phyloP scores from a whole-genome alignment of 2,329 filamentous ascomycete species.

The Colletotrichum tanaceti region DNA sequence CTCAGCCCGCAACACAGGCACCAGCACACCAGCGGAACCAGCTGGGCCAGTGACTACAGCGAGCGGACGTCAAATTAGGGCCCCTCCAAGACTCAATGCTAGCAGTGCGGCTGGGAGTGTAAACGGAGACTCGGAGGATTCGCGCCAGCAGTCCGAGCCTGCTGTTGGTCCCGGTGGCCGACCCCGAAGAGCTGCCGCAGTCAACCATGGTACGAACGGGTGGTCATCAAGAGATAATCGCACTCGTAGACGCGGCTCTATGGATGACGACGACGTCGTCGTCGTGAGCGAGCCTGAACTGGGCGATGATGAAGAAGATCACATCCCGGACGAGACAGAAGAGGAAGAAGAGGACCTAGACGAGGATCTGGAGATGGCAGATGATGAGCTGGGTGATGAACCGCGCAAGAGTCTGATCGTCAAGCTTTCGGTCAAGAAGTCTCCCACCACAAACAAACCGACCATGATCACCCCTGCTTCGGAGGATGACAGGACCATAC shows the following conservation, averaged over 20 bases:
- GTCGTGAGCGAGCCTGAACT: slow-evolving; percentile 80
- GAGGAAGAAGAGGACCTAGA: slow-evolving; percentile 70
- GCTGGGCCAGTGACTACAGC: slow-evolving; percentile 75
- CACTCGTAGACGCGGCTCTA: slow-evolving; percentile 60
- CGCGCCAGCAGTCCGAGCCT: slow-evolving; percentile 46
- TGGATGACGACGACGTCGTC: slow-evolving; percentile 67
- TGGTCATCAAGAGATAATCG: slow-evolving; percentile 48
- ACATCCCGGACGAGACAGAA: slow-evolving; percentile 70
- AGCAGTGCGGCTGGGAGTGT: slow-evolving; percentile 61
- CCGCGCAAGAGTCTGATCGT: slow-evolving; percentile 75
- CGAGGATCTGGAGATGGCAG: slow-evolving; percentile 66
- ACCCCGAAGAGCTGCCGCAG: slow-evolving; percentile 63
- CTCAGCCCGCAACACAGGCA: slow-evolving; percentile 79
- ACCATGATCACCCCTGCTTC: slow-evolving; percentile 25
- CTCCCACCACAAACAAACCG: slow-evolving; percentile 44
- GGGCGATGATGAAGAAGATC: slow-evolving; percentile 79
- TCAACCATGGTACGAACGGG: slow-evolving; percentile 62
- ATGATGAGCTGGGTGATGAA: slow-evolving; percentile 63
- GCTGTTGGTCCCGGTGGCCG: slow-evolving; percentile 59
- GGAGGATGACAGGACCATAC: slow-evolving; percentile 15
- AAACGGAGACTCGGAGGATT: slow-evolving; percentile 56
- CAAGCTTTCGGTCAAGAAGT: slow-evolving; percentile 70
- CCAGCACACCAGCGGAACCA: slow-evolving; percentile 77
- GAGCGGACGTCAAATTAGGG: slow-evolving; percentile 86
- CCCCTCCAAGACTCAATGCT: slow-evolving; percentile 72